These are phyloP conservation scores for Colletotrichum gloeosporioides DNA, from an alignment of 2,329 filamentous ascomycete species.

Conservation along the genomic window DNA sequence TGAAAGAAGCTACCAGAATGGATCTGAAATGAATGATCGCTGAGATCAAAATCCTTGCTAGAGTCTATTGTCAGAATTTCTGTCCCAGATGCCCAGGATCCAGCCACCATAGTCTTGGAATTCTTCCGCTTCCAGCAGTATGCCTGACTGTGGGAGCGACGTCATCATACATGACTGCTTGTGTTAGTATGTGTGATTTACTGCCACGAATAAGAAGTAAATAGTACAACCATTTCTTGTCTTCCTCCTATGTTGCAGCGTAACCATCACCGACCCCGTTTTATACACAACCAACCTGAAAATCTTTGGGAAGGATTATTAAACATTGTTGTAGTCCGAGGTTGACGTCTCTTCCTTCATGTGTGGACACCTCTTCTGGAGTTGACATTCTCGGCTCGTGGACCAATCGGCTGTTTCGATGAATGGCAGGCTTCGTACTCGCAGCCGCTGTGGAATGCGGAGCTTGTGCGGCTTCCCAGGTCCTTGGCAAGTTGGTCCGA, in stretches of 20 bases:
- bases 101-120: background rate
- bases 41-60: too few species aligned
- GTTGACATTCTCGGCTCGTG: background rate
- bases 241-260: background rate
- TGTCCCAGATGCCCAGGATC: background rate
- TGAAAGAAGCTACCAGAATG: too few species aligned
- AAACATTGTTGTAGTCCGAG: background rate
- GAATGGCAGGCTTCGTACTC: background rate
- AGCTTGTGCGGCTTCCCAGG: background rate
- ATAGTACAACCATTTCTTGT: background rate
- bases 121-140: background rate
- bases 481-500: background rate
- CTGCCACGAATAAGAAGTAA: background rate
- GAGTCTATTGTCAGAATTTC: too few species aligned
- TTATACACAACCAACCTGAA: rapidly evolving
- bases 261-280: rapidly evolving
- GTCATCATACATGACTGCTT: background rate
- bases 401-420: background rate
- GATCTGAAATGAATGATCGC: too few species aligned
- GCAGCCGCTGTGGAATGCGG: background rate
- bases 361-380: background rate
- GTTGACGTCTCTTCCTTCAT: rapidly evolving
- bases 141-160: background rate
- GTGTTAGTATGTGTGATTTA: rapidly evolving
- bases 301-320: background rate